Percentiles rank a stretch among this genome's conserved stretches.
Evolutionary conservation across 495 filamentous ascomycete species (phyloP).

Genomic region (Opeltia flavorubescens): DNA sequence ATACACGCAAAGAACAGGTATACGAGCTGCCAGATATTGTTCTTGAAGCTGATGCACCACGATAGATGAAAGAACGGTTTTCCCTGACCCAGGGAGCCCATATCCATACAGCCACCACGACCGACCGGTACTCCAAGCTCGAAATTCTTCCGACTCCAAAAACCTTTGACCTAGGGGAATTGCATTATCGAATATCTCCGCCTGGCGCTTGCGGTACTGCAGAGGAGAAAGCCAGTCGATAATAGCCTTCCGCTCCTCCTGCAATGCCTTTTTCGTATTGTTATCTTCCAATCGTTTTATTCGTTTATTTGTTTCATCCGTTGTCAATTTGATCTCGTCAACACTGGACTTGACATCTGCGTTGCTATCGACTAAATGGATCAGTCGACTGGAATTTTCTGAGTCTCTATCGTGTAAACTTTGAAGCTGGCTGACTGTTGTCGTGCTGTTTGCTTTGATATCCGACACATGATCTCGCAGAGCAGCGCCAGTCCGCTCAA

Average conservation of each 20-base stretch:
- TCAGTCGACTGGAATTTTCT: too few species aligned
- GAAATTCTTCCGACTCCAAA: constrained; percentile 12
- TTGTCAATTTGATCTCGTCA: too few species aligned
- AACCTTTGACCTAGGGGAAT: constrained; percentile 6
- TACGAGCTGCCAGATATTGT: neutral
- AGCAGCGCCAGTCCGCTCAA: neutral
- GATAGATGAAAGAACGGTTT: constrained; percentile 15
- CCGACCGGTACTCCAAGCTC: constrained; percentile 10
- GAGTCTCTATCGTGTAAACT: too few species aligned
- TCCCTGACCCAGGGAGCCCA: constrained; percentile 16
- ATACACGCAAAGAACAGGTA: constrained; percentile 18
- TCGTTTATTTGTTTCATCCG: neutral
- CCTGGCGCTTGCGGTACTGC: constrained; percentile 10
- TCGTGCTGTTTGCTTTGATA: neutral
- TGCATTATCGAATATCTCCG: constrained; percentile 4
- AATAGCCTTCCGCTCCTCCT: constrained; percentile 6
- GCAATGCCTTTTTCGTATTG: neutral
- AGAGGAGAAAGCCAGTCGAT: constrained; percentile 10
- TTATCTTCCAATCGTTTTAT: neutral
- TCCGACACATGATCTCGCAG: neutral
- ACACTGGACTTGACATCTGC: too few species aligned
- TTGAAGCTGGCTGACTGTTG: neutral
- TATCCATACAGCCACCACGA: constrained; percentile 12
- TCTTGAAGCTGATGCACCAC: constrained; percentile 10
- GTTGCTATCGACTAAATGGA: too few species aligned